phyloP scores from a whole-genome alignment of 306 rosid species.

The Herpetospermum pedunculosum region DNA sequence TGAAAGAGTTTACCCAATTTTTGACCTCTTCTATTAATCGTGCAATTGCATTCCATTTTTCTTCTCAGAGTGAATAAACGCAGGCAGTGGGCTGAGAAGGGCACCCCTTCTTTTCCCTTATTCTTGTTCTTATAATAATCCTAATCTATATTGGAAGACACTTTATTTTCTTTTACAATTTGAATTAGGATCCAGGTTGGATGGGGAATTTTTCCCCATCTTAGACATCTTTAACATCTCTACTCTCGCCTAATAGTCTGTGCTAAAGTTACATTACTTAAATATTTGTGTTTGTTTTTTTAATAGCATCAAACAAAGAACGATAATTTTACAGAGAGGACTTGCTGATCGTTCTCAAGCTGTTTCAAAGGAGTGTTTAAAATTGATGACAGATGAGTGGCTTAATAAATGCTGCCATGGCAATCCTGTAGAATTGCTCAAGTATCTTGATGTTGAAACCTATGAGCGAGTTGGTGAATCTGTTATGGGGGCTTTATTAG shows the following conservation, averaged over 20 bases:
- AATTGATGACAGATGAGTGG: constrained; percentile 88
- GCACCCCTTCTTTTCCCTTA: too few relatives aligned
- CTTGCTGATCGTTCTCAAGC: constrained; percentile 75
- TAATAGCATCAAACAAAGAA: constrained; percentile 72
- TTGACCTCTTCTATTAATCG: neutral
- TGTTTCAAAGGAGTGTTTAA: constrained; percentile 81
- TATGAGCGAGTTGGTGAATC: constrained; percentile 81
- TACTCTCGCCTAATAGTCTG: neutral
- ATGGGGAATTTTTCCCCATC: neutral
- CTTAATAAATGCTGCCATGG: constrained; percentile 59
- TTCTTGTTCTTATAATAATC: neutral
- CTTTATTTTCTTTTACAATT: neutral
- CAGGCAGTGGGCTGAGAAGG: neutral
- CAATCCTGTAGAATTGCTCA: constrained; percentile 59
- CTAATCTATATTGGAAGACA: neutral
- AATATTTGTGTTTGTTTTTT: neutral
- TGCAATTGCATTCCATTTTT: neutral
- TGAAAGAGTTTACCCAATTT: neutral
- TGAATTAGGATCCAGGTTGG: neutral
- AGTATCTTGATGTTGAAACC: constrained; percentile 95
- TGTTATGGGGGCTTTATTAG: constrained; percentile 61
- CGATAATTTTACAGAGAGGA: constrained; percentile 78
- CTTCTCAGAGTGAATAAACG: neutral
- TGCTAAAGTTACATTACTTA: neutral
- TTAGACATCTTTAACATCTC: neutral